Conservation (phyloP, 805 yeast species). For the Schwanniomyces polymorphus region DNA sequence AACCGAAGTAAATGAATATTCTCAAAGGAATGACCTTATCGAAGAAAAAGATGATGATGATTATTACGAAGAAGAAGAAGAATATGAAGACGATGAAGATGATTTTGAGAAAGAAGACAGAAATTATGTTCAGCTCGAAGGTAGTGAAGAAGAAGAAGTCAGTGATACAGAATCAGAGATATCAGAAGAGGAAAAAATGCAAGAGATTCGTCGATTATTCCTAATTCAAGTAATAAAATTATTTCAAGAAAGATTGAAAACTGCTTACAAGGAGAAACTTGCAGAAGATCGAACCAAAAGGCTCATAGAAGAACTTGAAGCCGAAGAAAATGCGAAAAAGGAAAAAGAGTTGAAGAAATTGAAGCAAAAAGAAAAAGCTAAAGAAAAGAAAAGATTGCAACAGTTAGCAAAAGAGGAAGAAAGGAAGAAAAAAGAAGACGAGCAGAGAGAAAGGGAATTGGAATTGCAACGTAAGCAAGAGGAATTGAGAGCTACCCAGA, state of each 20-base stretch:
- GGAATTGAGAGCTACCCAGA: slow-evolving; percentile 36
- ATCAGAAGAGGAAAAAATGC: slow-evolving; percentile 61
- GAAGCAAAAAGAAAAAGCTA: slow-evolving; percentile 65
- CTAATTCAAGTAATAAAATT: slow-evolving; percentile 78
- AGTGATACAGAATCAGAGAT: slow-evolving; percentile 40
- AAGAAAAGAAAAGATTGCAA: slow-evolving; percentile 64
- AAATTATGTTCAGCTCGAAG: slow-evolving; percentile 36
- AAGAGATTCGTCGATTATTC: slow-evolving; percentile 77
- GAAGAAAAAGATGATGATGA: slow-evolving; percentile 26
- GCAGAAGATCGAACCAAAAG: slow-evolving; percentile 71
- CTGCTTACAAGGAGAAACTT: slow-evolving; percentile 75
- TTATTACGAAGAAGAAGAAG: slow-evolving; percentile 28
- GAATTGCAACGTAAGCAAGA: slow-evolving; percentile 31
- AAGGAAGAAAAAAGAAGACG: slow-evolving; percentile 52
- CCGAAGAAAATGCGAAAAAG: slow-evolving; percentile 63
- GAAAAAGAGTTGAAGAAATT: slow-evolving; percentile 67
- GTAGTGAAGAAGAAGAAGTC: slow-evolving; percentile 40
- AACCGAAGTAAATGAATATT: slow-evolving; percentile 4
- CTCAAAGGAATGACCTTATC: slow-evolving; percentile 1
- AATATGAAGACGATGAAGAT: slow-evolving; percentile 26
- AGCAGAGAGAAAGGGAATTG: slow-evolving; percentile 40
- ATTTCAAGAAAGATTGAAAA: slow-evolving; percentile 69
- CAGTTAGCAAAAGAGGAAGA: slow-evolving; percentile 68
- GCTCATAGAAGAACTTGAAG: slow-evolving; percentile 67
- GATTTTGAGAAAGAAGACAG: slow-evolving; percentile 25